Evolutionary conservation across 2,329 filamentous ascomycete genomes (phyloP), one percentile per base, ranked within the genome.

Genomic region (Scleromitrula shiraiana): DNA sequence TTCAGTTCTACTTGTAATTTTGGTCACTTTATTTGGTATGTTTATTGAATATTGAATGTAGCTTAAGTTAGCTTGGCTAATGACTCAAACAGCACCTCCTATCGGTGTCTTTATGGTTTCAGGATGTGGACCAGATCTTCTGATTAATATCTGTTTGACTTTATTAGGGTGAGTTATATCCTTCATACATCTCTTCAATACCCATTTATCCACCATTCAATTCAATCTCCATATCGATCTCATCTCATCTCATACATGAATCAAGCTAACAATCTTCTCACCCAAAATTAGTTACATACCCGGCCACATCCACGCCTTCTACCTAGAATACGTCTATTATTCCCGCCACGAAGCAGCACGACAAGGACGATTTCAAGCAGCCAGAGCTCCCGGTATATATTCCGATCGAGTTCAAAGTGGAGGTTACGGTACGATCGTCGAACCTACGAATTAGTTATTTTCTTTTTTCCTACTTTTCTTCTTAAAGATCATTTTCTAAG

Each of bases 271-370:
- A 20, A 26, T 22, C 19, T 32, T 55, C 37, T 41, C 24, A 90
- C 64, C 57, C 88, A 17, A 52, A 20, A n/a, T n/a, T 32, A 64
- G 62, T 14, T 64, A 62, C 39, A 51, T 65, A 20, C 63, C 63
- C 3, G 63, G 63, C 27, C 61, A 63, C 33, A 59, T 65, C 41
- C 63, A 65, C 49, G 63, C 63, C 29, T 63, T 65, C 56, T 65
- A 64, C 46, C 49, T 65, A 49, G 80, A 89, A 67, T 94, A 89
- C 64, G 73, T 94, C 53, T 95, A 90, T 70, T 91, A 83, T 65
- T 78, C 87, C 59, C 83, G 83, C 32, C 76, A 74, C 45, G 81
- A 87, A 57, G 76, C 82, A 62, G 73, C 75, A 2, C 68, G 72
- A 38, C 69, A 76, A 27, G 84, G 84, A 5, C 70, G 72, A 9